Conservation (phyloP, 2,329 filamentous ascomycete species). For the Passalora sequoiae region DNA sequence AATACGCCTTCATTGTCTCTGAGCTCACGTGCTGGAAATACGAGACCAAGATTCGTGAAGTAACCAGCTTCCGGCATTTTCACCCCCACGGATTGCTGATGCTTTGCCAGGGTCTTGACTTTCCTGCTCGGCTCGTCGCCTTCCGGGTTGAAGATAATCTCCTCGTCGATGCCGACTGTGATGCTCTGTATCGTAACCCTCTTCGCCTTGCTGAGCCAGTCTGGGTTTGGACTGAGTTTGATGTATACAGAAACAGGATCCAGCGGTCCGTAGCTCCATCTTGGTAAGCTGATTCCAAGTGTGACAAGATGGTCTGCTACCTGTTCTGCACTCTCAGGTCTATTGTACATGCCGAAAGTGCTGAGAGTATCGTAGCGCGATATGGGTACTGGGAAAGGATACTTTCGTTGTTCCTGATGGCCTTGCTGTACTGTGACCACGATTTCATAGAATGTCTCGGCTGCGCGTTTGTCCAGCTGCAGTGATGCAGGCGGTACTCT, state of each 20-base stretch:
- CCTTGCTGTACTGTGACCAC: conserved; percentile 95
- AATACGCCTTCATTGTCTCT: conserved; percentile 83
- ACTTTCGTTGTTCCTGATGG: conserved; percentile 79
- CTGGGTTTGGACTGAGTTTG: conserved; percentile 83
- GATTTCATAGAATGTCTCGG: conserved; percentile 94
- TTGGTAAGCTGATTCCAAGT: conserved; percentile 81
- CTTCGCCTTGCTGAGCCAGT: conserved; percentile 85
- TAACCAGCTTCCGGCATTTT: conserved; percentile 89
- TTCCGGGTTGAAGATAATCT: conserved; percentile 97
- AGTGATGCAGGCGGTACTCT: conserved; percentile 88
- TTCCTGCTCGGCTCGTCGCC: conserved; percentile 92
- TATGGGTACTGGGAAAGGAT: conserved; percentile 83
- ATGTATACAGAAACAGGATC: conserved; percentile 96
- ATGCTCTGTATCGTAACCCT: conserved; percentile 93
- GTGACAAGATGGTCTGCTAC: conserved; percentile 88
- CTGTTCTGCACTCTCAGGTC: conserved; percentile 79
- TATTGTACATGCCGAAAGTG: conserved; percentile 99
- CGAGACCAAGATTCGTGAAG: conserved; percentile 82
- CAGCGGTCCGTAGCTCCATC: conserved; percentile 93
- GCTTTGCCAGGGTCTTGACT: conserved; percentile 77
- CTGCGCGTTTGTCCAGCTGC: conserved; percentile 85
- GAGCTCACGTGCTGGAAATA: conserved; percentile 85
- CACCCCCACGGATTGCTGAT: conserved; percentile 72
- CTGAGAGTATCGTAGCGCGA: conserved; percentile 93
- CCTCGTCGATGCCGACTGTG: conserved; percentile 88